Evolutionary conservation across 2,329 filamentous ascomycete species (phyloP).

Genomic region (Penicillium psychrosexuale): DNA sequence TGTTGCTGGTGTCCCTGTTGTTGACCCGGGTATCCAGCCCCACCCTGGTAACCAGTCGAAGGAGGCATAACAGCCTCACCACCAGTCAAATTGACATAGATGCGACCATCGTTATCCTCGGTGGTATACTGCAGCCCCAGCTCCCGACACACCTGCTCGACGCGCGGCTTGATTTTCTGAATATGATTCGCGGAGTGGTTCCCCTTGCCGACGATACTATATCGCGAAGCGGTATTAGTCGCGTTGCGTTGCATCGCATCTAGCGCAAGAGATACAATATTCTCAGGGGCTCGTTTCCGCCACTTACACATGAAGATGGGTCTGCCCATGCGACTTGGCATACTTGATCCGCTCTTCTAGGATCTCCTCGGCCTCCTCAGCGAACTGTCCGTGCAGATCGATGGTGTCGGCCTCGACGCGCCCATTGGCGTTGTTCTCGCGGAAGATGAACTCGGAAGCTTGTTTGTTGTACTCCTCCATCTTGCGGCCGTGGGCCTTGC

Average conservation of each 20-base stretch:
- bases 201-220: conserved; percentile 84
- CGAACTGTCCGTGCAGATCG: conserved; percentile 90
- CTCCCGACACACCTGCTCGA: conserved; percentile 81
- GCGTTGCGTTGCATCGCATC: background rate
- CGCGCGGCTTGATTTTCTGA: conserved; percentile 92
- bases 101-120: conserved; percentile 84
- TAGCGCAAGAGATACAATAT: background rate
- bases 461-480: conserved; percentile 90
- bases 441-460: conserved; percentile 91
- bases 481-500: conserved; percentile 75
- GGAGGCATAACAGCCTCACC: conserved; percentile 55
- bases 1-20: conserved; percentile 43
- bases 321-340: conserved; percentile 69
- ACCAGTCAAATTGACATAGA: conserved; percentile 82
- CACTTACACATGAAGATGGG: conserved; percentile 74
- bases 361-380: conserved; percentile 91
- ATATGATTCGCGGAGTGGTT: conserved; percentile 80
- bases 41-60: conserved; percentile 35
- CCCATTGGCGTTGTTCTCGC: conserved; percentile 81
- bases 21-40: conserved; percentile 32
- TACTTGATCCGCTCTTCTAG: conserved; percentile 80
- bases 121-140: conserved; percentile 78
- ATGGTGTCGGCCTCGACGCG: conserved; percentile 78
- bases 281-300: background rate
- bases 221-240: background rate